Conservation (phyloP, 768 basidiomycete species). For the Mycena leptocephala region DNA sequence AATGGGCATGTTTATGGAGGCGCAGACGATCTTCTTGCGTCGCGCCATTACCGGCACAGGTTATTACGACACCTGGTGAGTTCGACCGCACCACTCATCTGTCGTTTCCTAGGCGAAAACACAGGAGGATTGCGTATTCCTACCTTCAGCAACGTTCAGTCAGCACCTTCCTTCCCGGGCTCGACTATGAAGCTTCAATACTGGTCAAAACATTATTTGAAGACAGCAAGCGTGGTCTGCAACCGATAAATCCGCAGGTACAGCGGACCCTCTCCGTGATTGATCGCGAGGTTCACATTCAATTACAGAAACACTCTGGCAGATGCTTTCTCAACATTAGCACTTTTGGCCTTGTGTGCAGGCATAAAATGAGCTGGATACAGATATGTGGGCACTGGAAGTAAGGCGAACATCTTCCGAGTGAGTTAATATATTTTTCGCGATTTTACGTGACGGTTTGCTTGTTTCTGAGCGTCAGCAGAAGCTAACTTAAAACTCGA, state of each 20-base stretch:
- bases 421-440: no score
- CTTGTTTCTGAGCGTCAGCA: no score
- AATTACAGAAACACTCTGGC: not conserved
- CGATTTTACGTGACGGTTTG: no score
- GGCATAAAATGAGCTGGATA: no score
- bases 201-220: not conserved
- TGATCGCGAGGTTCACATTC: no score
- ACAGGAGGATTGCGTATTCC: conserved; percentile 56
- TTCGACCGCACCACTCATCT: not conserved
- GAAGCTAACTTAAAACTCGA: no score
- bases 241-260: not conserved
- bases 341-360: no score
- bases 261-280: no score
- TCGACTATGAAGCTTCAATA: not conserved
- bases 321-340: not conserved
- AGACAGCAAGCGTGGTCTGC: not conserved
- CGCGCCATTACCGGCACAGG: conserved; percentile 62
- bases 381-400: no score
- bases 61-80: conserved; percentile 61
- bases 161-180: not conserved
- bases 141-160: conserved; percentile 43
- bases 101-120: conserved; percentile 54
- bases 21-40: conserved; percentile 59
- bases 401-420: no score
- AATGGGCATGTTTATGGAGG: conserved; percentile 64